Conservation (phyloP, 495 filamentous ascomycete species). For the Staphylotrichum longicolle region DNA sequence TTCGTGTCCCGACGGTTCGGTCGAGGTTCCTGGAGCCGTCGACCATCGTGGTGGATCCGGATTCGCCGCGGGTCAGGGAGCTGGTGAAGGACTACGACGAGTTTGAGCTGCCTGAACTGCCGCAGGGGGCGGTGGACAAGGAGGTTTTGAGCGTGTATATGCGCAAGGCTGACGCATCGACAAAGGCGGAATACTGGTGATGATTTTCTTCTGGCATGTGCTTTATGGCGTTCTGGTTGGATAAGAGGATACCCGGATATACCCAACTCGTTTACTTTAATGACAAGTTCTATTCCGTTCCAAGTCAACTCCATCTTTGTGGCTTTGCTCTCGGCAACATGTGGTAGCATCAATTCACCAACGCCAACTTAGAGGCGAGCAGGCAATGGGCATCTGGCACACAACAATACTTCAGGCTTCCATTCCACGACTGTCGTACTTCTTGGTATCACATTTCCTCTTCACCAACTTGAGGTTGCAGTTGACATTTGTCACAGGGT, state of each 20-base stretch:
- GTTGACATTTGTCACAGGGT: no score
- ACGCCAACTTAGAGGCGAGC: no score
- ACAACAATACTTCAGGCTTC: neutral
- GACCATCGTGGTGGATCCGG: constrained; percentile 13
- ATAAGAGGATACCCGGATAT: neutral
- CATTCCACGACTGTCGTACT: no score
- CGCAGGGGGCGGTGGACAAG: neutral
- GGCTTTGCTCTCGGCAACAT: no score
- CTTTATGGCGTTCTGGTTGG: neutral
- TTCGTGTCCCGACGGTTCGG: constrained; percentile 14
- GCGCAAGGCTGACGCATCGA: constrained; percentile 4
- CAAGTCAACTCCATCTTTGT: no score
- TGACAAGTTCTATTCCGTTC: no score
- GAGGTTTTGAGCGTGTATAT: constrained; percentile 12
- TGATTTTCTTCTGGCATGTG: neutral
- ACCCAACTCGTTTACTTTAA: neutral
- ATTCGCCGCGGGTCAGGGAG: constrained; percentile 23
- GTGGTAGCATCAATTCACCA: no score
- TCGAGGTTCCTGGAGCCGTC: neutral
- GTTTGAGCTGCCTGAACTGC: constrained; percentile 17
- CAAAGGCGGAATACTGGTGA: constrained; percentile 15
- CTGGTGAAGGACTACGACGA: constrained; percentile 17
- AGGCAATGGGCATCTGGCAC: no score
- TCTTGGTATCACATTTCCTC: no score
- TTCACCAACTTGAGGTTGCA: no score